A percentile compares a stretch with the other conserved stretches of the same genome.
These are phyloP conservation scores for Paecilomyces dactylethromorphus DNA, from an alignment of 2,329 filamentous ascomycete species.

Conservation along the genomic window DNA sequence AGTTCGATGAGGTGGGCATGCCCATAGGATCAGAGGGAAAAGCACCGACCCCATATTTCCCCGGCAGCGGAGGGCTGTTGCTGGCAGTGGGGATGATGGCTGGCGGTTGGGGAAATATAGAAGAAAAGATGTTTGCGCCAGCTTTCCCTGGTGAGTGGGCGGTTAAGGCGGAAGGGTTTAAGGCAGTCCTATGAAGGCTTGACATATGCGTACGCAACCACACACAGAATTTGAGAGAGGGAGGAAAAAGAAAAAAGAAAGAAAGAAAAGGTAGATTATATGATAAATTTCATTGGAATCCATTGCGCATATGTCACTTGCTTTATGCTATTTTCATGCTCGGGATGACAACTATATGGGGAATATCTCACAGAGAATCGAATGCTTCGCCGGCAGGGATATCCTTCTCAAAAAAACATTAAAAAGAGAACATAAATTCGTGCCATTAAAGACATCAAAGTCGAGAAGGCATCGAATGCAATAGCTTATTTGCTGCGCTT, in stretches of 20 bases:
- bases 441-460: background rate
- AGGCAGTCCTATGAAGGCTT: background rate
- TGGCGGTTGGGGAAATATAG: slow-evolving; percentile 48
- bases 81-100: slow-evolving; percentile 52
- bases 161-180: slow-evolving; percentile 44
- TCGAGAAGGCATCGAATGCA: background rate
- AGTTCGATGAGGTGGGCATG: slow-evolving; percentile 53
- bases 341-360: background rate
- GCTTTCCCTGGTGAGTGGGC: slow-evolving; percentile 44
- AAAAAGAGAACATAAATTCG: background rate
- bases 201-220: background rate
- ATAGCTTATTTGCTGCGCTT: slow-evolving; percentile 78
- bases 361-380: background rate
- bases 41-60: slow-evolving; percentile 55
- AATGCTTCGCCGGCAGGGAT: background rate
- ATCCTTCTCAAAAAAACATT: background rate
- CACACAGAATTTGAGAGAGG: too few species aligned
- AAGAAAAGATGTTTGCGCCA: slow-evolving; percentile 27
- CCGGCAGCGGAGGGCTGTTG: slow-evolving; percentile 44
- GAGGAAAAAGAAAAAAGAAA: background rate
- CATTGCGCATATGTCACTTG: background rate
- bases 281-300: background rate
- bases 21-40: slow-evolving; percentile 39
- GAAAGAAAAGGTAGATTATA: background rate
- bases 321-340: background rate